Conservation (phyloP, 2,329 filamentous ascomycete genomes). For the Paecilomyces dactylethromorphus region DNA sequence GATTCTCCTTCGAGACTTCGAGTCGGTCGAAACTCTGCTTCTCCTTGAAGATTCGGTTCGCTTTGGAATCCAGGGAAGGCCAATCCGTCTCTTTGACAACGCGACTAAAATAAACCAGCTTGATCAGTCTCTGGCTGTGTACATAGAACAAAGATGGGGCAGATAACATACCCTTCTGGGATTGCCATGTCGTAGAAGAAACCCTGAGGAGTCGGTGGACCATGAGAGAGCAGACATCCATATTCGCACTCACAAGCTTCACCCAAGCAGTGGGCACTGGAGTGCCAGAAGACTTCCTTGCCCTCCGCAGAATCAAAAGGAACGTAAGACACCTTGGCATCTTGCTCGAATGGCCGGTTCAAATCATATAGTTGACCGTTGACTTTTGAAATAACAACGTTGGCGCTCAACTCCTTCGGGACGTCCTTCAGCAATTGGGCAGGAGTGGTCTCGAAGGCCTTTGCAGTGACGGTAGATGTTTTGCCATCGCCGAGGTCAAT, state of each 20-base stretch:
- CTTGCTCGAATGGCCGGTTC: slow-evolving; percentile 79
- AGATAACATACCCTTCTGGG: slow-evolving; percentile 50
- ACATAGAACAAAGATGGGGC: slow-evolving; percentile 10
- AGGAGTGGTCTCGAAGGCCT: slow-evolving; percentile 87
- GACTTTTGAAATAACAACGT: slow-evolving; percentile 75
- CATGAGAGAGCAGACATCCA: slow-evolving; percentile 87
- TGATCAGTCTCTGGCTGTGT: not conserved
- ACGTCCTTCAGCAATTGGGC: slow-evolving; percentile 70
- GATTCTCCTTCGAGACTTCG: slow-evolving; percentile 79
- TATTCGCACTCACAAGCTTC: slow-evolving; percentile 88
- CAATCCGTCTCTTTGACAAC: slow-evolving; percentile 71
- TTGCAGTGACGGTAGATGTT: slow-evolving; percentile 49
- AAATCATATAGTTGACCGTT: slow-evolving; percentile 90
- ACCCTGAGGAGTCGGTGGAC: slow-evolving; percentile 81
- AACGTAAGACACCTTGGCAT: slow-evolving; percentile 76
- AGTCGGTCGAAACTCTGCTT: slow-evolving; percentile 92
- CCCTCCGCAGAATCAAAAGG: slow-evolving; percentile 71
- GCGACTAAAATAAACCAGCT: slow-evolving; percentile 33
- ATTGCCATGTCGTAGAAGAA: slow-evolving; percentile 98
- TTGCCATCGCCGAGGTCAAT: slow-evolving; percentile 38
- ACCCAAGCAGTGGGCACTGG: slow-evolving; percentile 89
- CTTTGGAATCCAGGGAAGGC: slow-evolving; percentile 75
- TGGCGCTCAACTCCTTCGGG: slow-evolving; percentile 76
- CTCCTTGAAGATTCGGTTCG: slow-evolving; percentile 83
- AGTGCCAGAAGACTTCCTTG: slow-evolving; percentile 97